phyloP scores from a whole-genome alignment of 345 rosid species.

The Capsella bursapastoris region DNA sequence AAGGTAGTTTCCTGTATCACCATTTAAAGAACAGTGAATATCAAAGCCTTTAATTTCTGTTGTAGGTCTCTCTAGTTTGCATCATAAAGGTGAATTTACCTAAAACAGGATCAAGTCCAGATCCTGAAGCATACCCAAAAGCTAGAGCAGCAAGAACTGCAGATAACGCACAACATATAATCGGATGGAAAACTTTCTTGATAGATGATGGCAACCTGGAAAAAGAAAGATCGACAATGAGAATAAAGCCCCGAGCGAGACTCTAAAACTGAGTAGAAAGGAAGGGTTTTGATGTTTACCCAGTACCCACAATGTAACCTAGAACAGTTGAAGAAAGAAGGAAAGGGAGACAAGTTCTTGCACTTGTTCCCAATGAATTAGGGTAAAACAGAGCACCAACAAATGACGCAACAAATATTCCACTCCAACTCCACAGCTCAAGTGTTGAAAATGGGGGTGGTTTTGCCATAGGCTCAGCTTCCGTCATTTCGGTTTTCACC shows the following conservation, averaged over 20 bases:
- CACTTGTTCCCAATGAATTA: constrained; percentile 72
- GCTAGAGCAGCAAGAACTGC: constrained; percentile 87
- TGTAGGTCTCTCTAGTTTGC: not conserved
- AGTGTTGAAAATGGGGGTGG: constrained; percentile 75
- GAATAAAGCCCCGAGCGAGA: not conserved
- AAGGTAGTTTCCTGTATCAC: constrained; percentile 70
- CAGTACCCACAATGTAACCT: constrained; percentile 84
- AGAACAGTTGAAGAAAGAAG: constrained; percentile 88
- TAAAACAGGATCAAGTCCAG: constrained; percentile 84
- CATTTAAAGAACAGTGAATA: constrained; percentile 3
- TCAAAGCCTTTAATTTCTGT: not conserved
- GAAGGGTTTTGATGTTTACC: constrained; percentile 50
- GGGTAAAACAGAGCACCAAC: constrained; percentile 67
- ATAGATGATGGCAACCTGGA: constrained; percentile 77
- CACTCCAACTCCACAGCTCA: constrained; percentile 85
- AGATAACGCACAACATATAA: constrained; percentile 79
- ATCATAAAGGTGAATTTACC: constrained; percentile 50
- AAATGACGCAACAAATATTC: constrained; percentile 73
- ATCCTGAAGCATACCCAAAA: constrained; percentile 74
- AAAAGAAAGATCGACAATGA: constrained; percentile 8
- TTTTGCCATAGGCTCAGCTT: constrained; percentile 92
- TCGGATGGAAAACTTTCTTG: constrained; percentile 85
- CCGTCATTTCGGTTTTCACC: constrained; percentile 82
- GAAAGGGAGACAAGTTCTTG: constrained; percentile 89
- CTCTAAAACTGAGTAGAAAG: not conserved